Conservation (phyloP, 2,329 filamentous ascomycete genomes). For the Aspergillus piperis region DNA sequence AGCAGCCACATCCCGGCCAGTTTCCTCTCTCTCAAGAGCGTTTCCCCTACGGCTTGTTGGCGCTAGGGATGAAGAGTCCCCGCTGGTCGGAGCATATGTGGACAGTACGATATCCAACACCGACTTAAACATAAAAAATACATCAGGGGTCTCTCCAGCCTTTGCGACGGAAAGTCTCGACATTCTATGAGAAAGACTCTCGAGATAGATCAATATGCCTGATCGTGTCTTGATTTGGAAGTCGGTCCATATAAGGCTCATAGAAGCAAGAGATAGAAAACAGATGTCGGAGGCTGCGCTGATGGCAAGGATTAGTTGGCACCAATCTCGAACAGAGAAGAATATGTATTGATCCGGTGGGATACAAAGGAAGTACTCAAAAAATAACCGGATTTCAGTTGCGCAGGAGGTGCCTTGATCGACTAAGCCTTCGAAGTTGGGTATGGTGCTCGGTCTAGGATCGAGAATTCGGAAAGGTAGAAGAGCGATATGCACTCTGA, state of each 20-base stretch:
- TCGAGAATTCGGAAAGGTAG: neutral
- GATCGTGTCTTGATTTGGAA: neutral
- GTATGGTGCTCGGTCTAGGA: neutral
- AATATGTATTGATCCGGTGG: neutral
- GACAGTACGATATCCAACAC: neutral
- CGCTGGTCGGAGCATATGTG: neutral
- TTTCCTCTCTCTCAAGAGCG: too few species aligned
- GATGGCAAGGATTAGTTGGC: neutral
- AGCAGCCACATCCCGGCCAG: neutral
- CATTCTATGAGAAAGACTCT: neutral
- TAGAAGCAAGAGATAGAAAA: neutral
- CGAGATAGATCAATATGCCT: neutral
- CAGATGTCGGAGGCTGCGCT: neutral
- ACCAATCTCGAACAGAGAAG: neutral
- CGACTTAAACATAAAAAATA: neutral
- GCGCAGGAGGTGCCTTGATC: neutral
- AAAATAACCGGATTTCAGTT: neutral
- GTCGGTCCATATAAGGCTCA: neutral
- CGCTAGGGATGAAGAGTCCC: neutral
- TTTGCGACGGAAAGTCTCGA: neutral
- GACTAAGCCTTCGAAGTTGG: neutral
- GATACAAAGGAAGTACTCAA: slow-evolving; percentile 1
- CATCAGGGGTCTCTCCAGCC: neutral
- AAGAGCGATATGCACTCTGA: neutral
- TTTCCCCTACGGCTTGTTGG: neutral